A percentile compares a stretch with the other conserved stretches of the same genome.
Evolutionary conservation across 2,329 filamentous ascomycete species (phyloP).

Genomic region (Epicoccum sorghinum): DNA sequence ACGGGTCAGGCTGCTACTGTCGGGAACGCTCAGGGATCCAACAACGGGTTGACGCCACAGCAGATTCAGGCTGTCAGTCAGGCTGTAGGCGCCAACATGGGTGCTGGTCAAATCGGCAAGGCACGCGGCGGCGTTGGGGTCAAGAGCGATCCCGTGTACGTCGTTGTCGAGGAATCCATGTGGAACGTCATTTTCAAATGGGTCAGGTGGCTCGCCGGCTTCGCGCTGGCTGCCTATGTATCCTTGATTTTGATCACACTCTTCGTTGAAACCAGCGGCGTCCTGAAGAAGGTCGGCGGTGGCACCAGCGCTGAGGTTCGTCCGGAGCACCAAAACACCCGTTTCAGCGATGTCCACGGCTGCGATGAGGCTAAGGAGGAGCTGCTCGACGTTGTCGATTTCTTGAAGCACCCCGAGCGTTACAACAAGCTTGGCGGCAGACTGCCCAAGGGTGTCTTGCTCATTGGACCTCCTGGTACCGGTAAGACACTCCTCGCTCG

Average conservation of each 20-base stretch:
- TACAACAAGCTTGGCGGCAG: constrained; percentile 96
- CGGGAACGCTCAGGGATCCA: constrained; percentile 23
- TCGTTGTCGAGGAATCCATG: constrained; percentile 90
- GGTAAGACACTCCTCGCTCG: constrained; percentile 96
- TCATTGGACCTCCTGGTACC: constrained; percentile 94
- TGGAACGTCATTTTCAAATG: constrained; percentile 84
- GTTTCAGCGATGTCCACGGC: constrained; percentile 93
- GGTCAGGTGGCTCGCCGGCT: constrained; percentile 84
- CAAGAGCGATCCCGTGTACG: constrained; percentile 87
- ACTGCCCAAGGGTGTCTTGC: constrained; percentile 92
- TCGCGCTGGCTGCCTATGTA: constrained; percentile 79
- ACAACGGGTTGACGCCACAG: constrained; percentile 57
- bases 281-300: constrained; percentile 78
- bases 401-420: constrained; percentile 88
- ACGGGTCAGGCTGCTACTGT: constrained; percentile 57
- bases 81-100: constrained; percentile 74
- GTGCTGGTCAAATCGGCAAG: constrained; percentile 69
- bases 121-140: constrained; percentile 67
- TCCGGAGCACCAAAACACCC: constrained; percentile 87
- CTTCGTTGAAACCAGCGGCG: constrained; percentile 78
- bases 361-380: constrained; percentile 99
- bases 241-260: constrained; percentile 80
- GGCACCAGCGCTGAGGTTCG: constrained; percentile 81
- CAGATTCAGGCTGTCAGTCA: constrained; percentile 81
- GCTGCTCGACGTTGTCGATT: constrained; percentile 94